These are phyloP conservation scores for Fusarium sp. DNA, from an alignment of 2,329 filamentous ascomycete species.

Conservation along the genomic window DNA sequence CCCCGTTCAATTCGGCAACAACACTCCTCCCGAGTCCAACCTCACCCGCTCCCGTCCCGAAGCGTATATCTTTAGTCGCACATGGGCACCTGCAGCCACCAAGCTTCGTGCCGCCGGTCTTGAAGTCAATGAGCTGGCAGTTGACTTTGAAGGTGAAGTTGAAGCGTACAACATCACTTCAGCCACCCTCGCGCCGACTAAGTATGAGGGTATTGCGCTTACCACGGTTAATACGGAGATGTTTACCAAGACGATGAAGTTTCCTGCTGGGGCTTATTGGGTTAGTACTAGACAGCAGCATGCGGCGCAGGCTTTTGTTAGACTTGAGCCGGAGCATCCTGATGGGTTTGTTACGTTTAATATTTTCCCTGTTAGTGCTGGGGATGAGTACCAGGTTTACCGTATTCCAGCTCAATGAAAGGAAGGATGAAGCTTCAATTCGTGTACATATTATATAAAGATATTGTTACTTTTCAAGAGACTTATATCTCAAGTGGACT, in stretches of 20 bases:
- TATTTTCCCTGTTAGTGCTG: slow-evolving; percentile 44
- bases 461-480: neutral
- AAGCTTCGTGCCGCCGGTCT: slow-evolving; percentile 45
- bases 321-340: slow-evolving; percentile 49
- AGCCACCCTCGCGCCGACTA: slow-evolving; percentile 21
- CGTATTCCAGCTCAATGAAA: slow-evolving; percentile 15
- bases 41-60: slow-evolving; percentile 48
- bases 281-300: slow-evolving; percentile 50
- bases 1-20: slow-evolving; percentile 46
- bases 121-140: slow-evolving; percentile 37
- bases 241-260: slow-evolving; percentile 25
- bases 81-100: slow-evolving; percentile 45
- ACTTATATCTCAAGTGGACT: slow-evolving; percentile 4
- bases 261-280: slow-evolving; percentile 48
- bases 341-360: slow-evolving; percentile 50
- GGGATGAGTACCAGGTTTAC: slow-evolving; percentile 50
- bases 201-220: slow-evolving; percentile 46
- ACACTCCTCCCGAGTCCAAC: slow-evolving; percentile 44
- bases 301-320: slow-evolving; percentile 46
- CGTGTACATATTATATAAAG: too few relatives aligned
- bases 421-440: neutral
- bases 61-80: slow-evolving; percentile 48
- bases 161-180: slow-evolving; percentile 46
- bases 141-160: slow-evolving; percentile 42
- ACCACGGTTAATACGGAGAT: slow-evolving; percentile 42